phyloP scores from a whole-genome alignment of 2,329 filamentous ascomycete species.

The Geosmithia flava region DNA sequence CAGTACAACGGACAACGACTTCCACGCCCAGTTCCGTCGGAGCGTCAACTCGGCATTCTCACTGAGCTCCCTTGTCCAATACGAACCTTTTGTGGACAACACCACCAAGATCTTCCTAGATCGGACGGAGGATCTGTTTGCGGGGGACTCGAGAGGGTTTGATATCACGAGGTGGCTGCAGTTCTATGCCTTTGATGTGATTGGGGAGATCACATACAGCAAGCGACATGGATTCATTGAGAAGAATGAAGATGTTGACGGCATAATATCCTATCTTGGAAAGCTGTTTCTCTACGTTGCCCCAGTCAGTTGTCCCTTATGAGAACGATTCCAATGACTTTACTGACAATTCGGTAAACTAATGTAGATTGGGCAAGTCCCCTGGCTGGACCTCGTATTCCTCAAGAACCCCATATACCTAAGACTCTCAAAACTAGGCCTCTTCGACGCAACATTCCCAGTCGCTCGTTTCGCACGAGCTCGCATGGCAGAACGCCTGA shows the following conservation, averaged over 20 bases:
- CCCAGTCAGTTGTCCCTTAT: conserved; percentile 3
- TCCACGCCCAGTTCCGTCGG: conserved; percentile 29
- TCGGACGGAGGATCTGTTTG: conserved; percentile 11
- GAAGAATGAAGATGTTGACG: conserved; percentile 28
- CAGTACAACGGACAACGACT: conserved; percentile 61
- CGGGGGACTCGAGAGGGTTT: too few relatives aligned
- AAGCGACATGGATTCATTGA: conserved; percentile 30
- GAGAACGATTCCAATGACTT: too few relatives aligned
- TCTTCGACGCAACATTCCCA: conserved; percentile 32
- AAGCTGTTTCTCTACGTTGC: conserved; percentile 10
- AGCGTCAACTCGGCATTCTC: conserved; percentile 30
- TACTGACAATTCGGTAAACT: too few relatives aligned
- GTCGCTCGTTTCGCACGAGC: conserved; percentile 60
- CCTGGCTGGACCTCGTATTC: too few relatives aligned
- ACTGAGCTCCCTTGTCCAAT: conserved; percentile 32
- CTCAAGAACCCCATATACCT: too few relatives aligned
- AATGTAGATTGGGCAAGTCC: too few relatives aligned
- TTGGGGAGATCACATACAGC: conserved; percentile 33
- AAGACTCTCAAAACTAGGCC: too few relatives aligned
- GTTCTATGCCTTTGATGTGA: conserved; percentile 24
- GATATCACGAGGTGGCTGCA: too few relatives aligned
- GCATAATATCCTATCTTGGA: conserved; percentile 19
- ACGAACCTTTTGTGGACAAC: conserved; percentile 34
- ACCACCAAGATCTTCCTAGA: conserved; percentile 28
- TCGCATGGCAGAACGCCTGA: conserved; percentile 52